Base-by-base conservation (phyloP, 1,284 basidiomycete genomes). In the Tilletia indica region DNA sequence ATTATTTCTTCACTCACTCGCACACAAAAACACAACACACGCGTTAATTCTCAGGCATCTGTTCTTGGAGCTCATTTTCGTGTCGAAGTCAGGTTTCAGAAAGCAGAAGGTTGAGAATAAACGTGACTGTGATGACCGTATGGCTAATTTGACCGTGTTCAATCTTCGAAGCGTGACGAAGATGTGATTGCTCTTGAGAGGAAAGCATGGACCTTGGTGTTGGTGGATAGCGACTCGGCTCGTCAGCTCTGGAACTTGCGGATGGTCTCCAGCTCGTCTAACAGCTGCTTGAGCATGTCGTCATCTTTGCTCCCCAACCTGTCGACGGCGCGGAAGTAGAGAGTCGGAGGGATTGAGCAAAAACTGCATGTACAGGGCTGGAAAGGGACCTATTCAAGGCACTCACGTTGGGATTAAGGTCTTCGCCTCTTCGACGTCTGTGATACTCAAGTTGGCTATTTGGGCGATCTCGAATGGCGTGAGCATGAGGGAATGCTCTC, bases 381-480 rank as follows among this genome's bases (percentile, higher is more conserved):
- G 36, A 36, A 45, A 25, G 39, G 34, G 16, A 71, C 19, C 11
- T 5, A 31, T 34, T 64, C 71, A 11, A 34, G 51, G 47, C 12
- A 75, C 72, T 69, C 70, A 78, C 56, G 93, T 95, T 4, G 94
- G 93, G 68, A 97, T 88, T 70, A 94, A 88, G 78, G 92, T 93
- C 86, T 94, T 95, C 19, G 94, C 91, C 84, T 96, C 94, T 76
- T 96, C 94, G 3, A 92, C 89, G 74, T 91, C 90, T 54, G 90
- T 92, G 16, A 94, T 93, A 80, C 92, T 93, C 70, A 97, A 85
- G 80, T 95, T 95, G 31, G 93, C 93, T 63, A 97, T 91, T 81
- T 96, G 93, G 1, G 93, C 93, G 25, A 92, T 92, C 86, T 97
- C 94, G 79, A 95, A 96, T 77, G 92, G 92, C 0, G 92, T 92